phyloP scores from a whole-genome alignment of 805 yeast genomes.

The Metschnikowia lochheadii region DNA sequence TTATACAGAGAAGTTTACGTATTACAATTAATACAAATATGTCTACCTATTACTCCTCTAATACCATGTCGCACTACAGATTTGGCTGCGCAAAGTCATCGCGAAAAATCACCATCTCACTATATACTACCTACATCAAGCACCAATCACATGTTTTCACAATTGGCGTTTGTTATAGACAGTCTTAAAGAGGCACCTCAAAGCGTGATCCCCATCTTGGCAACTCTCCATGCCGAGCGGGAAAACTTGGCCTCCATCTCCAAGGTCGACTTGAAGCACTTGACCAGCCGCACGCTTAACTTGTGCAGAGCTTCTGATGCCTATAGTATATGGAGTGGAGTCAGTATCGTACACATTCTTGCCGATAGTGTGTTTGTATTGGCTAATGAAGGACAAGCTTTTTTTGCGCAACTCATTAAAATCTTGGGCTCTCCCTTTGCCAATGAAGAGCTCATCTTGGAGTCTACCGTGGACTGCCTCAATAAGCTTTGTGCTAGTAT shows the following conservation, averaged over 20 bases:
- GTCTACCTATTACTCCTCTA: no score
- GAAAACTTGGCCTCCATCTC: constrained; percentile 39
- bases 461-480: constrained; percentile 38
- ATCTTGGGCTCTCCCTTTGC: constrained; percentile 37
- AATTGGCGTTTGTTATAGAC: constrained; percentile 23
- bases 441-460: constrained; percentile 31
- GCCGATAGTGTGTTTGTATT: constrained; percentile 27
- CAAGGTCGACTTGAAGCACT: constrained; percentile 47
- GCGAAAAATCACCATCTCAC: neutral
- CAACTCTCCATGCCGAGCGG: constrained; percentile 26
- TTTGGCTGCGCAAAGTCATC: neutral
- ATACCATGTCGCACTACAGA: no score
- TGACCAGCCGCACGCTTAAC: constrained; percentile 42
- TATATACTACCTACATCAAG: neutral
- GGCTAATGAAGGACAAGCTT: constrained; percentile 36
- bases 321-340: constrained; percentile 54
- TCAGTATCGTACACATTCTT: constrained; percentile 47
- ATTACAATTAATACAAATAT: no score
- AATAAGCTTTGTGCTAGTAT: constrained; percentile 44
- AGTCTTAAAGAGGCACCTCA: constrained; percentile 23
- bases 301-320: constrained; percentile 42
- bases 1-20: no score
- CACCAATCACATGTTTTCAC: constrained; percentile 18
- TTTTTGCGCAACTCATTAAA: constrained; percentile 40
- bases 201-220: constrained; percentile 29